Evolutionary conservation across 2,329 filamentous ascomycete species (phyloP), one percentile per base, ranked within the genome.

Genomic region (Sclerotinia borealis): DNA sequence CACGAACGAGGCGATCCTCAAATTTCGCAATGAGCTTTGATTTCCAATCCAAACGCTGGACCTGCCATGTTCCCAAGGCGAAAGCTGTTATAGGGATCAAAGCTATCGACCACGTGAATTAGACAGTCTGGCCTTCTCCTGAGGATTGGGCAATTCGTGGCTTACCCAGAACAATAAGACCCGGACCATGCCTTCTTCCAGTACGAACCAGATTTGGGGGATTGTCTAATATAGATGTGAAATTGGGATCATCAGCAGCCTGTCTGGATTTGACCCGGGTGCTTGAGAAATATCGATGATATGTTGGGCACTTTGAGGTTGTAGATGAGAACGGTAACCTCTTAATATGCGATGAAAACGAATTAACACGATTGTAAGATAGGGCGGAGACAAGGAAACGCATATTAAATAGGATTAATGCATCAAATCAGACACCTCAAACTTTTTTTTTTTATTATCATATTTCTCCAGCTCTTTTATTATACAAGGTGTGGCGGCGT

Each of bases 51-150:
- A 99, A 84, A 13, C 95, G 89, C 75, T 96, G 86, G 61, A 99
- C 90, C 76, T 99, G 95, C 95, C 95, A 99, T 67, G 91, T 91
- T 36, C 95, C 95, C 19, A 99, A 86, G 61, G 82, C 80, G 76
- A 99, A 96, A 13, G 95, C 92, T 1, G 93, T 97, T 65, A 96
- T 77, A 55, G 95, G 95, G 72, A 99, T 98, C 59, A 96, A 65
- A 64, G 74, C 74, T 75, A 52, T 51, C 59, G 17, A 19, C 61
- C 49, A 43, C 64, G 56, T 62, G 31, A 34, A 37, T 49, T 22
- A 48, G 47, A 54, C 10, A 34, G 13, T 25, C 19, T n/a, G n/a
- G n/a, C n/a, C n/a, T 29, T 47, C 49, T 36, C 10, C 25, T n/a
- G 15, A n/a, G 19, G 11, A 17, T 10, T 37, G 43, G 31, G 45